phyloP scores from a whole-genome alignment of 768 basidiomycete genomes.

The Albatrellus ellisii region DNA sequence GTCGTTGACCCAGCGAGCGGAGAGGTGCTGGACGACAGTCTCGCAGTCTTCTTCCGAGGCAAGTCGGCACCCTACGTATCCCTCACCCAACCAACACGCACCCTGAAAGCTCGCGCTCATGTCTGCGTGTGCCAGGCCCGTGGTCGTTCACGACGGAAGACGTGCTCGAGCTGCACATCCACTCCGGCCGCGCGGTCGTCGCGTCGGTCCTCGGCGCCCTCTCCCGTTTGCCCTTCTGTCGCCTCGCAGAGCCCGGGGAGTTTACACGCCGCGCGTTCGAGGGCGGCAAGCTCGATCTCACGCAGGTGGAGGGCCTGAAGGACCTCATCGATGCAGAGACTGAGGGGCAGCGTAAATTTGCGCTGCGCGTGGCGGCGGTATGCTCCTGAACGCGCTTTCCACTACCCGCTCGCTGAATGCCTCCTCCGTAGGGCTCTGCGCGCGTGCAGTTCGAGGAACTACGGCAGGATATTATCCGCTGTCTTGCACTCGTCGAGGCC shows the following conservation, averaged over 20 bases:
- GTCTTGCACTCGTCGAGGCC: constrained; percentile 73
- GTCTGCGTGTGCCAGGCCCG: constrained; percentile 33
- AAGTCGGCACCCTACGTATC: constrained; percentile 10
- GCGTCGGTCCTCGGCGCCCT: constrained; percentile 55
- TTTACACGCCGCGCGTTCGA: constrained; percentile 79
- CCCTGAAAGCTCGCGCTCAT: background rate
- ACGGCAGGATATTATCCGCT: constrained; percentile 51
- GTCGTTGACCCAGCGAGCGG: constrained; percentile 48
- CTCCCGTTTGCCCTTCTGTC: constrained; percentile 43
- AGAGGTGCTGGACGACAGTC: constrained; percentile 63
- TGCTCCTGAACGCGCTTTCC: background rate
- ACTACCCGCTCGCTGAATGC: constrained; percentile 5
- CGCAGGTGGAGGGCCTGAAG: constrained; percentile 79
- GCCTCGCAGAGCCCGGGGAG: constrained; percentile 79
- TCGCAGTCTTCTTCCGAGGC: constrained; percentile 79
- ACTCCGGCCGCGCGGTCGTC: constrained; percentile 76
- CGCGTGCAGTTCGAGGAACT: constrained; percentile 49
- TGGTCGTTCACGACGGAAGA: constrained; percentile 78
- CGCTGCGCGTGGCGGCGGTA: constrained; percentile 56
- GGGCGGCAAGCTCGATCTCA: constrained; percentile 72
- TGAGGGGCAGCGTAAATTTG: constrained; percentile 64
- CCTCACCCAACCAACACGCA: too few species aligned
- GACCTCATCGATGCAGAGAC: constrained; percentile 88
- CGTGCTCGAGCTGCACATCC: constrained; percentile 74
- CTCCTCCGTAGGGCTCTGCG: constrained; percentile 41